Evolutionary conservation across 148 eudicot species (phyloP), one percentile per base, ranked within the genome.

Genomic region (Pharnaceum exiguum): DNA sequence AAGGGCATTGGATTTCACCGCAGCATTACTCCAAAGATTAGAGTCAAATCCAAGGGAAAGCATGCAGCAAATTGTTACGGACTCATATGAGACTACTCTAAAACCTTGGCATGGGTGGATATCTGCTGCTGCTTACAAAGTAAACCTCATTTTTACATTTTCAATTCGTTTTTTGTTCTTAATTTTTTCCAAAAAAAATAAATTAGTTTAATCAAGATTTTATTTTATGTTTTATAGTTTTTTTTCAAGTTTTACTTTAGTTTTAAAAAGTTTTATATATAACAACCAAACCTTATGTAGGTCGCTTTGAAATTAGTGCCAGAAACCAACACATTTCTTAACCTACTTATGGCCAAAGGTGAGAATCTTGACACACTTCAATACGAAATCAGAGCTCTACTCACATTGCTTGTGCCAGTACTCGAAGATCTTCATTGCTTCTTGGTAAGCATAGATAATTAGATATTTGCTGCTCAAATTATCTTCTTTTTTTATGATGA

Each of bases 31-130:
- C 15, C 74, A 75, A 62, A 57, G 71, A 30, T 15, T 87, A 16
- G 72, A 66, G 43, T 70, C 57, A 15, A 74, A 86, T 57, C 73
- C 80, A 16, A 74, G 28, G 33, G 60, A 46, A 61, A 79, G 67
- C 46, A 79, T 90, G 89, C 89, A 84, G 43, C 56, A 82, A 62
- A 77, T 71, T 5, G 91, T 90, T 16, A 83, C 71, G 31, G 82
- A 80, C n/a, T 79, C 97, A 0, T 90, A 90, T 26, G 74, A 64
- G 36, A 52, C 57, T 44, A 77, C 83, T 26, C 66, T 90, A n/a
- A 87, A 76, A 39, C 95, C 95, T 59, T 90, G 95, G 95, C 97
- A 90, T 77, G 95, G 97, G 32, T 90, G 97, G 97, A 90, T 90
- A 68, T 79, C 95, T 33, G 70, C 85, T 3, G 75, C 97, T 25